Base-by-base conservation (phyloP, 2,329 filamentous ascomycete genomes). In the Exophiala lecanii-corni region DNA sequence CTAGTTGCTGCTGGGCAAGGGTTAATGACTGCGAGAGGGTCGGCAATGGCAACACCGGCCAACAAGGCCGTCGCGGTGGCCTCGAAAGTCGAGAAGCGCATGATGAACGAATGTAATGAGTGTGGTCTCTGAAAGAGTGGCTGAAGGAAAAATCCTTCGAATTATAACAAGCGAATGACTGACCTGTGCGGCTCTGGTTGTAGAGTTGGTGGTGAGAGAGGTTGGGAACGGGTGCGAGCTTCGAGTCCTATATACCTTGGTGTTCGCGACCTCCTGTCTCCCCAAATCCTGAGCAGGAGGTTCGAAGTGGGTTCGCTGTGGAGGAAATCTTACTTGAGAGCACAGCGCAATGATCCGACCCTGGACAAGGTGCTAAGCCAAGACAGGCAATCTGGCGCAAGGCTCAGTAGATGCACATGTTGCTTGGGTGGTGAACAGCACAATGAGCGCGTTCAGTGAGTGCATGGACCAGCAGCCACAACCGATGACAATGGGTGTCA, bases 131-230 rank as follows among this genome's bases (percentile, higher is more conserved):
- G 21, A 36, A 43, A 45, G 39, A 45, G 33, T 45, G 48, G 38
- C 34, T 45, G 47, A 40, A 47, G 43, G 48, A 41, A 46, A 51
- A 42, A 19, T 45, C 41, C 36, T 43, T 42, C 38, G 25, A 37
- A 47, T 28, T 47, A 47, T 47, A 47, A 43, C 20, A 33, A 47
- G 25, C 18, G 39, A 33, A 47, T 21, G 35, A 43, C 20, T 47
- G 39, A 47, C 44, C 39, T 47, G 44, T 47, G 44, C 44, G 41
- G 44, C 33, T 39, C n/a, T 12, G 20, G 17, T 26, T 26, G 23
- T 26, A 26, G 30, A 20, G 39, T 23, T 36, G 36, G n/a, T 40
- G 31, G 20, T 42, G 32, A 19, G 28, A 41, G 43, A 35, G 39
- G 36, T 36, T 50, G 43, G 39, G 9, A 37, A 32, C 25, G 39